Percentiles rank a stretch among this genome's conserved stretches.
Evolutionary conservation across 2,329 filamentous ascomycete species (phyloP).

Genomic region (Geoglossum cookeanum): DNA sequence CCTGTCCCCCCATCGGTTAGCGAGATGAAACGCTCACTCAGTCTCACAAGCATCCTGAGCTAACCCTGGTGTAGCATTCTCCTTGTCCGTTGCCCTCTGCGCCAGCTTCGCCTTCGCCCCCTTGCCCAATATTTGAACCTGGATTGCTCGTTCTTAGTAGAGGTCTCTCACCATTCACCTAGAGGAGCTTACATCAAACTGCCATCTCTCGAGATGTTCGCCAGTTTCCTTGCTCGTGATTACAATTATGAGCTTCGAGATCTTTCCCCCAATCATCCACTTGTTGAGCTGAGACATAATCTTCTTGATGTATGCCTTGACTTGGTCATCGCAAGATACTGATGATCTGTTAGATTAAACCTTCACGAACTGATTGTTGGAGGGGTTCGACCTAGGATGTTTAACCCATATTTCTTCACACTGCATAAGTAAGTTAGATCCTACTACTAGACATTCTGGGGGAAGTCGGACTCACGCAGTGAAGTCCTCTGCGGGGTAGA

Average conservation of each 20-base stretch:
- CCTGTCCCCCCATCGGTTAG: slow-evolving; percentile 5
- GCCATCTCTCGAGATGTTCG: slow-evolving; percentile 91
- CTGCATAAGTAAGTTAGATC: slow-evolving; percentile 17
- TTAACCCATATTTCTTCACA: slow-evolving; percentile 98
- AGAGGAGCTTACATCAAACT: slow-evolving; percentile 59
- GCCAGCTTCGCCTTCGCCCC: slow-evolving; percentile 28
- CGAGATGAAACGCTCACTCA: neutral
- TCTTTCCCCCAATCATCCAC: slow-evolving; percentile 96
- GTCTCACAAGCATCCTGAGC: slow-evolving; percentile 9
- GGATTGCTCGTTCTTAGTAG: slow-evolving; percentile 6
- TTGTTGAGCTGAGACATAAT: slow-evolving; percentile 96
- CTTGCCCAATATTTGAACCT: slow-evolving; percentile 39
- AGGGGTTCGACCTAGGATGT: slow-evolving; percentile 55
- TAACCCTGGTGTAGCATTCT: slow-evolving; percentile 44
- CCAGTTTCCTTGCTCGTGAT: slow-evolving; percentile 95
- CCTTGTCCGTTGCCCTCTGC: slow-evolving; percentile 40
- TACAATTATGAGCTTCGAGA: slow-evolving; percentile 90
- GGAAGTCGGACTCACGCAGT: slow-evolving; percentile 43
- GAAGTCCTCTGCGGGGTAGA: slow-evolving; percentile 90
- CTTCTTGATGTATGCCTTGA: slow-evolving; percentile 97
- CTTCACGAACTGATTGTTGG: neutral
- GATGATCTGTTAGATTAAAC: slow-evolving; percentile 6
- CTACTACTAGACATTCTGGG: neutral
- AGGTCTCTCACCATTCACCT: slow-evolving; percentile 14
- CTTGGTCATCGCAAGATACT: slow-evolving; percentile 92